Evolutionary conservation across 1,284 basidiomycete species (phyloP).

Genomic region (Hortiboletus rubellus): DNA sequence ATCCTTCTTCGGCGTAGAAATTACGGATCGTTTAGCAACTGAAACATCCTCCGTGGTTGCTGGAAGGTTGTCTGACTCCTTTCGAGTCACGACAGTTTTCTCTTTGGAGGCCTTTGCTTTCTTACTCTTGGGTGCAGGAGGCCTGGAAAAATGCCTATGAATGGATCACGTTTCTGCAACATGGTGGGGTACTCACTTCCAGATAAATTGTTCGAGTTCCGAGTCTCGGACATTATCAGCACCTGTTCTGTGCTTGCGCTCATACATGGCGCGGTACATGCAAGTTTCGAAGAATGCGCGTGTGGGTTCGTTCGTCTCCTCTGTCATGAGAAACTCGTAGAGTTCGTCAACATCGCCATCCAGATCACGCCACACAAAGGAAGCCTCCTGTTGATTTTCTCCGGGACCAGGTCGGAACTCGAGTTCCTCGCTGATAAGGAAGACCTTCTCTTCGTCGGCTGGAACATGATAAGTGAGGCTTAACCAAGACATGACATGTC

Average conservation of each 20-base stretch:
- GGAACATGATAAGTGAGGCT: slow-evolving; percentile 12
- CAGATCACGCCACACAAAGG: slow-evolving; percentile 89
- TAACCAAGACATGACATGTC: slow-evolving; percentile 33
- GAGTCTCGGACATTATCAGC: slow-evolving; percentile 70
- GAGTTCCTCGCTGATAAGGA: slow-evolving; percentile 88
- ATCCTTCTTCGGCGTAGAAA: slow-evolving; percentile 17
- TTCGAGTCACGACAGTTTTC: slow-evolving; percentile 20
- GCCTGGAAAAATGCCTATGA: slow-evolving; percentile 38
- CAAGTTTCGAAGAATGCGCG: slow-evolving; percentile 89
- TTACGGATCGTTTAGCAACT: slow-evolving; percentile 7
- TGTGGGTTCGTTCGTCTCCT: slow-evolving; percentile 81
- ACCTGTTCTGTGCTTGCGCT: slow-evolving; percentile 78
- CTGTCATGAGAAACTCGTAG: slow-evolving; percentile 75
- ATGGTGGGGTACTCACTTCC: slow-evolving; percentile 54
- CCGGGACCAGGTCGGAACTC: slow-evolving; percentile 76
- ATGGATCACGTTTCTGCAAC: not conserved
- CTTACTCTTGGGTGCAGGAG: slow-evolving; percentile 34
- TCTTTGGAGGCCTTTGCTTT: slow-evolving; percentile 27
- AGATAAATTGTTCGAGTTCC: slow-evolving; percentile 76
- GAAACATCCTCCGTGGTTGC: not conserved
- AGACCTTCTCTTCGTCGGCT: slow-evolving; percentile 92
- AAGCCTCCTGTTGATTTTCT: slow-evolving; percentile 77
- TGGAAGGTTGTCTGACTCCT: slow-evolving; percentile 13
- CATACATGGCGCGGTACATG: slow-evolving; percentile 93
- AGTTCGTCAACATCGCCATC: slow-evolving; percentile 80